Evolutionary conservation across 345 rosid species (phyloP).

Genomic region (Lenwebbia sp.): DNA sequence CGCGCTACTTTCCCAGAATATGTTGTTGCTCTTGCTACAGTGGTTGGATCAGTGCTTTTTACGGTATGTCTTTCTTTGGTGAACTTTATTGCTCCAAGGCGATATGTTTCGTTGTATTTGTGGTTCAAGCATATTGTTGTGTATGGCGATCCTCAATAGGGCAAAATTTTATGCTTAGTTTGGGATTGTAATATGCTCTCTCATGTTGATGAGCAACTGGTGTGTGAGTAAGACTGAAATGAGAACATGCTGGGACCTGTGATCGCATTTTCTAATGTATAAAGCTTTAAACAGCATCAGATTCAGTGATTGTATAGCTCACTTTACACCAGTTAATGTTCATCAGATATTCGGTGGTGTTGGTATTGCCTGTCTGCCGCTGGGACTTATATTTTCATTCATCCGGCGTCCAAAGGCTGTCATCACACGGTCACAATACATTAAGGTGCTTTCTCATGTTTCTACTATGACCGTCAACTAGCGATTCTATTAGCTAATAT

Average conservation of each 20-base stretch:
- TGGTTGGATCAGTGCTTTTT: slow-evolving; percentile 95
- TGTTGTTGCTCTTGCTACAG: slow-evolving; percentile 95
- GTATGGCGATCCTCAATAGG: background rate
- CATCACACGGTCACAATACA: slow-evolving; percentile 94
- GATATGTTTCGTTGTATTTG: background rate
- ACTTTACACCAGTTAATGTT: background rate
- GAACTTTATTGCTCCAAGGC: background rate
- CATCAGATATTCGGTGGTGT: slow-evolving; percentile 95
- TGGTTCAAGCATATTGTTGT: background rate
- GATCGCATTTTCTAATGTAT: background rate
- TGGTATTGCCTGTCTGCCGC: slow-evolving; percentile 89
- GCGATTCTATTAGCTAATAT: background rate
- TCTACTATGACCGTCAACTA: background rate
- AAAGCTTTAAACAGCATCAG: background rate
- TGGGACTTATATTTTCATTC: slow-evolving; percentile 92
- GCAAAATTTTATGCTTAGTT: background rate
- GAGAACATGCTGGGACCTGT: background rate
- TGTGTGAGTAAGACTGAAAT: background rate
- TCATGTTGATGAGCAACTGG: background rate
- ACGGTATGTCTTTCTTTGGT: slow-evolving; percentile 35
- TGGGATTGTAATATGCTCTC: background rate
- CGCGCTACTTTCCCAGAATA: slow-evolving; percentile 92
- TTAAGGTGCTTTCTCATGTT: slow-evolving; percentile 47
- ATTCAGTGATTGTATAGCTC: background rate
- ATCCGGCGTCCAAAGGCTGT: slow-evolving; percentile 98